phyloP scores from a whole-genome alignment of 257 asterid species.

The Vinca minor region DNA sequence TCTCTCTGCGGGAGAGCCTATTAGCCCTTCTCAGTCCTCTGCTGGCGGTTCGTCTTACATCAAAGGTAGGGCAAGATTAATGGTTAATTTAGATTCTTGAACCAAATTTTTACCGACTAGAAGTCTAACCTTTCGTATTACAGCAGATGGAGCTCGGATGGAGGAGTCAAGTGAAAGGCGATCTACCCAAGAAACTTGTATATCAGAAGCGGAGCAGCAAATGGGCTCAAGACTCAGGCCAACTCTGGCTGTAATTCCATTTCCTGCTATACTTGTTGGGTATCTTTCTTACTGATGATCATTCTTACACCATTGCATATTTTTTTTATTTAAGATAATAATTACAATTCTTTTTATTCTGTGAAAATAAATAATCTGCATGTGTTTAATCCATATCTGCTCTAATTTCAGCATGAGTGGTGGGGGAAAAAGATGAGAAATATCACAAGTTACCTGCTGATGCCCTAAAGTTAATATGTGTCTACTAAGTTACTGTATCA shows the following conservation, averaged over 20 bases:
- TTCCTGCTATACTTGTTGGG: constrained; percentile 98
- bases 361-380: neutral
- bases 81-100: constrained; percentile 14
- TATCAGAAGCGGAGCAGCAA: constrained; percentile 70
- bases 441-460: neutral
- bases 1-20: constrained; percentile 73
- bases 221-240: constrained; percentile 59
- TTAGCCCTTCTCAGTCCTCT: constrained; percentile 75
- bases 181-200: constrained; percentile 36
- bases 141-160: constrained; percentile 59
- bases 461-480: no score
- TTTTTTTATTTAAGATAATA: neutral
- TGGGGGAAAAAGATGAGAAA: no score
- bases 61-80: constrained; percentile 41
- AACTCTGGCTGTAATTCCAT: constrained; percentile 79
- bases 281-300: constrained; percentile 29
- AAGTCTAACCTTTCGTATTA: constrained; percentile 22
- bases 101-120: constrained; percentile 7
- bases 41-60: constrained; percentile 49
- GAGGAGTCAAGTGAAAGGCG: constrained; percentile 55
- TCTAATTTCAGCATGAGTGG: neutral
- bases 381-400: neutral
- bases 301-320: neutral
- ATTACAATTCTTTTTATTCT: neutral
- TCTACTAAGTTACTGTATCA: constrained; percentile 2